phyloP scores from a whole-genome alignment of 371 early-diverging fungal species.

The Nematocida ausubeli region DNA sequence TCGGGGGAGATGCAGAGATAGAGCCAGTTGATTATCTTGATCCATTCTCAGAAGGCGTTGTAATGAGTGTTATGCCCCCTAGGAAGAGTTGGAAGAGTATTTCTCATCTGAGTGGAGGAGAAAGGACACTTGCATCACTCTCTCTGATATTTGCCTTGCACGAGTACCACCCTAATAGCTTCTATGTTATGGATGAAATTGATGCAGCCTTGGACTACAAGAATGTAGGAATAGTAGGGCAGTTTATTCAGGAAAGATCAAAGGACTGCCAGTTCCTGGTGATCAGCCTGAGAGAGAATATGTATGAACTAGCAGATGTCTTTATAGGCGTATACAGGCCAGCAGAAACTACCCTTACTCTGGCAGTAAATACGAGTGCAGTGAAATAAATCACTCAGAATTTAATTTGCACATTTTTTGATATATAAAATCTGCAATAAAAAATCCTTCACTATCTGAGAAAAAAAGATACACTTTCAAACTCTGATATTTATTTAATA shows the following conservation, averaged over 20 bases:
- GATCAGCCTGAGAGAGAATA: constrained; percentile 94
- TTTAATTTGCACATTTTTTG: too few relatives aligned
- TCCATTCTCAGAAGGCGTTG: constrained; percentile 96
- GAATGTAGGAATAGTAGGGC: constrained; percentile 96
- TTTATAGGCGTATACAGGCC: constrained; percentile 95
- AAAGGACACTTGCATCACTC: constrained; percentile 94
- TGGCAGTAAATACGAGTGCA: constrained; percentile 14
- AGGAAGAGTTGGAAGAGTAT: constrained; percentile 99
- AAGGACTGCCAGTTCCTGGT: constrained; percentile 95
- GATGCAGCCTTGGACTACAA: constrained; percentile 99
- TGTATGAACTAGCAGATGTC: constrained; percentile 96
- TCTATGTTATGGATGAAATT: constrained; percentile 99
- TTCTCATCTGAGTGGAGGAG: constrained; percentile 94
- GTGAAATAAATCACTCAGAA: background rate
- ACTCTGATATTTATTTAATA: too few relatives aligned
- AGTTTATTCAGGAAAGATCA: constrained; percentile 94
- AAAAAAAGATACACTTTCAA: too few relatives aligned
- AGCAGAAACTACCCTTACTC: constrained; percentile 45
- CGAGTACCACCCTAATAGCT: constrained; percentile 93
- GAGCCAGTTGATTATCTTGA: constrained; percentile 97
- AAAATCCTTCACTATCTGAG: too few relatives aligned
- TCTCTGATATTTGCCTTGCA: constrained; percentile 98
- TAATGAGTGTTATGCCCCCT: constrained; percentile 98
- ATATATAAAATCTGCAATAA: too few relatives aligned
- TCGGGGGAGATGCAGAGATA: constrained; percentile 97